Conservation (phyloP, 495 filamentous ascomycete species). For the Cudoniella acicularis region DNA sequence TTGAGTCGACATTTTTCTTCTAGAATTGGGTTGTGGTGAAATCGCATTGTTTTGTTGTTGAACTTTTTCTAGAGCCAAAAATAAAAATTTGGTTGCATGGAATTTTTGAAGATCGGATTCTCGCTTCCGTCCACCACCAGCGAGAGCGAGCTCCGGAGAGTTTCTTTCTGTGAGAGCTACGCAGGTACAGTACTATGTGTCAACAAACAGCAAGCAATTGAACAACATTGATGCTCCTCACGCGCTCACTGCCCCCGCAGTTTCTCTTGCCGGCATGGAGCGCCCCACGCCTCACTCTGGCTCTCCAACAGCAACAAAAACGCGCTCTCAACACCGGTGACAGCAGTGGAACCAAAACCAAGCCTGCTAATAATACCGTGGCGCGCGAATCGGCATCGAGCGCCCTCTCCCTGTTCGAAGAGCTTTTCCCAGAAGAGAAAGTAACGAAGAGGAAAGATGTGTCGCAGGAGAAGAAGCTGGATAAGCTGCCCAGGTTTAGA, state of each 20-base stretch:
- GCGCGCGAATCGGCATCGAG: too few relatives aligned
- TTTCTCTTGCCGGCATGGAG: conserved; percentile 31
- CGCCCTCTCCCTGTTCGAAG: conserved; percentile 46
- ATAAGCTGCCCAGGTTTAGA: conserved; percentile 21
- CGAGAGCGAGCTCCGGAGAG: too few relatives aligned
- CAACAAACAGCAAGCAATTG: conserved; percentile 1
- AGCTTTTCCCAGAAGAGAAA: conserved; percentile 54
- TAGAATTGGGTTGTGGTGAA: not conserved
- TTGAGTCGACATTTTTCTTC: conserved; percentile 17
- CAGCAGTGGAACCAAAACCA: too few relatives aligned
- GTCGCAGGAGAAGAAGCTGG: conserved; percentile 7
- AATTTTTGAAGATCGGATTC: not conserved
- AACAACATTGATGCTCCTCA: conserved; percentile 35
- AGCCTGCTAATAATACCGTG: too few relatives aligned
- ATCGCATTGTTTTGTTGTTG: conserved; percentile 3
- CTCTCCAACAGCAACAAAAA: too few relatives aligned
- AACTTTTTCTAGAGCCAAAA: not conserved
- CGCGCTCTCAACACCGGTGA: conserved; percentile 7
- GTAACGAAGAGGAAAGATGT: conserved; percentile 13
- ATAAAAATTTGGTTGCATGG: not conserved
- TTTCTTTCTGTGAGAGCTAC: too few relatives aligned
- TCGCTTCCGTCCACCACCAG: too few relatives aligned
- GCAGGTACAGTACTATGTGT: not conserved
- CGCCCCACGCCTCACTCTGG: conserved; percentile 23
- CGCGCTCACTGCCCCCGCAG: conserved; percentile 34